Evolutionary conservation across 2,329 filamentous ascomycete species (phyloP), one percentile per base, ranked within the genome.

Genomic region (Pseudonectria foliicola): DNA sequence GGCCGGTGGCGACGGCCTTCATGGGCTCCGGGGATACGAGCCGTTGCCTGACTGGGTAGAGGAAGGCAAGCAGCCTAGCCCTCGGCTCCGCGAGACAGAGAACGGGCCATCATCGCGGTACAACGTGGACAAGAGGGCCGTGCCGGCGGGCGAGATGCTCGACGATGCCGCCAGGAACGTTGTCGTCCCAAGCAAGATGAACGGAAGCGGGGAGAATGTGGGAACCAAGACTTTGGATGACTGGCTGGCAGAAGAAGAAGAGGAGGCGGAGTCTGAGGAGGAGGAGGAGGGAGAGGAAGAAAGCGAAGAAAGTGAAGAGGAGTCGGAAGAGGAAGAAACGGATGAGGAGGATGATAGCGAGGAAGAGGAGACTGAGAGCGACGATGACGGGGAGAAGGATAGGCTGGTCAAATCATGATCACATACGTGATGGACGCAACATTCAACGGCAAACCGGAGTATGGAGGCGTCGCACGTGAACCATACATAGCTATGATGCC

Each of bases 161-260:
- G 82, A 85, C 46, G 73, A 73, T 14, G 75, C 72, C 2, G 64
- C 60, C 38, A 55, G 56, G 13, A 40, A 52, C 7, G 45, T 47
- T 13, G 61, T 59, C 18, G 18, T 5, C 13, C 61, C 60, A 7
- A 61, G 56, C 26, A 73, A 64, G 49, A 59, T 63, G 11, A 80
- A 80, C 52, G 75, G 66, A 1, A 44, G 62, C 11, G 60, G 63
- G 5, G 79, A 79, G 31, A 68, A 61, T 10, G 57, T 69, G 1
- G 71, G 72, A 33, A 77, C 77, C 27, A 95, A 94, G 72, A 86
- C 82, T 13, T 64, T 98, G 43, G 88, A 96, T 64, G 87, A 95
- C 57, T 96, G 92, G 89, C 68, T 96, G 37, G 87, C 82, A 4
- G 84, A 87, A 52, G 78, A 77, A 28, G 75, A 78, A 12, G 70